Base-by-base conservation (phyloP, 2,329 filamentous ascomycete species). In the Rasamsonia emersonii region DNA sequence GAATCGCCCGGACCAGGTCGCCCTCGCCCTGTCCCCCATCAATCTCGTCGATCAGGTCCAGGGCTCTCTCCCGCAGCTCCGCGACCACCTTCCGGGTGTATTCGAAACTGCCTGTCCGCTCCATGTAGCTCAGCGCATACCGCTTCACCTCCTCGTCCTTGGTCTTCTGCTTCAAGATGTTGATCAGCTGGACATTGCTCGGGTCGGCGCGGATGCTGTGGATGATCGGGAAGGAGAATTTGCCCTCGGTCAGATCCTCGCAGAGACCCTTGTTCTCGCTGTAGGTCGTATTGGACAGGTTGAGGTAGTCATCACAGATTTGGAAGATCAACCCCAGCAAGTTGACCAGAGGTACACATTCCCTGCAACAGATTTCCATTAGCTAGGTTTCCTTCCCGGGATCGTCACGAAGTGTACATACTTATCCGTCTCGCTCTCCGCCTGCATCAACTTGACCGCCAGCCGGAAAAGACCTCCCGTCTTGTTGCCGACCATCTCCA, bases 181-280 rank as follows among this genome's bases (percentile, higher is more conserved):
- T 94, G 57, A 95, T 74, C 34, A 98, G 73, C 50, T 93, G 11
- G 75, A 83, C 53, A 34, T 64, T 65, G 3, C 47, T 47, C 2
- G 60, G 60, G 53, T 86, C 75, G 38, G 80, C 64, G 40, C 57
- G 82, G 46, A 96, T 93, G 56, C 82, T 82, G 64, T 96, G 89
- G 49, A 96, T 94, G 49, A 96, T 79, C 24, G 88, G 86, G 56
- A 95, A 95, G 16, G 82, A 89, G 65, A 95, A 95, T 69, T 96
- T 96, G 42, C 89, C 89, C 64, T 96, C 91, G 1, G 86, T 95
- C 47, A 96, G 64, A 60, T 96, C 91, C 65, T 96, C 89, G 59
- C 85, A 93, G 46, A 94, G 74, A 30, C 89, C 91, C 65, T 96
- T 96, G 59, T 93, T 89, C 42, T 81, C 69, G 21, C 78, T 79